Base-by-base conservation (phyloP, 2,329 filamentous ascomycete genomes). In the Fusarium cyanostomum region DNA sequence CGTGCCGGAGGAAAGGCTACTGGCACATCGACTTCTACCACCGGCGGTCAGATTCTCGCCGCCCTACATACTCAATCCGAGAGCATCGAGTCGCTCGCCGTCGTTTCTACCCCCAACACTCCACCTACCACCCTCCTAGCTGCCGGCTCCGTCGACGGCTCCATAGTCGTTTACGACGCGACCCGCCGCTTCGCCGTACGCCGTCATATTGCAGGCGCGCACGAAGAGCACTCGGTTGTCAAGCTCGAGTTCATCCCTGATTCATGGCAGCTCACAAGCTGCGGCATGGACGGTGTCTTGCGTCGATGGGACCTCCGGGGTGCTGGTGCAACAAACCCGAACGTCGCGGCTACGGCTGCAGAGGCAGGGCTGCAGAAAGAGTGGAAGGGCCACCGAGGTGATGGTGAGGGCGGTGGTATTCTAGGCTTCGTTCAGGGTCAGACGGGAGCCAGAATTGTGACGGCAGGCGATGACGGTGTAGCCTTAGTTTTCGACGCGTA, bases 231-330 rank as follows among this genome's bases (percentile, higher is more conserved):
- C 71, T 90, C 92, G 1, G 92, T 99, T 16, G 94, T 98, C 61
- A 94, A 96, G 78, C 88, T 98, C 5, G 92, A 97, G 59, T 99
- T 97, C 72, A 86, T 96, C 56, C 81, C 82, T 73, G 74, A 78
- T 66, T 73, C 71, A 64, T 94, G 87, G 88, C 73, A 96, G 61
- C 80, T 98, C 50, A 98, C 94, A 2, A 92, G 88, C 64, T 94
- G 89, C 67, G 95, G 95, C 8, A 92, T 97, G 84, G 95, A 99
- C 72, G 94, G 95, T 15, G 92, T 94, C 0, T 87, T 99, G 16
- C 84, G 92, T 71, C 83, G 94, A 59, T 99, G 95, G 95, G 94
- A 99, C 77, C 73, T 87, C 50, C 78, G 84, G n/a, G 84, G 82
- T n/a, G 78, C 73, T 18, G 74, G 73, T 10, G 62, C 64, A 3